Evolutionary conservation across 345 rosid species (phyloP), one percentile per base, ranked within the genome.

Genomic region (Sisymbrium irio): DNA sequence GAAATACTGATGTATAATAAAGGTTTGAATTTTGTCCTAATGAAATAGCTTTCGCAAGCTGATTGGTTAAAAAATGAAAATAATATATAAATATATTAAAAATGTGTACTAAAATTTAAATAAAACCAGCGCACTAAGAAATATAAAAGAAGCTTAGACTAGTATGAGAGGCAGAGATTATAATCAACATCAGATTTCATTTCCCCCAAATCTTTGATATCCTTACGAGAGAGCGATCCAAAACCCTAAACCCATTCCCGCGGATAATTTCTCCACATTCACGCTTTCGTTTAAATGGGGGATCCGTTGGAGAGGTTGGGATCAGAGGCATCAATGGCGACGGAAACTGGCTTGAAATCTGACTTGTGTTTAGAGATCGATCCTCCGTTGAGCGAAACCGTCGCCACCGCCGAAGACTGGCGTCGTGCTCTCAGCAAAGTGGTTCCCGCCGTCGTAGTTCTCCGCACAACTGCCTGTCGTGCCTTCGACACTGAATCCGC

Each of bases 401-500:
- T 75, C 12, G 95, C 89, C 64, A 85, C 91, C 8, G 85, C 89
- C 10, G 98, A 87, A 57, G 98, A 91, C 81, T 94, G 98, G 98
- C 83, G 90, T 39, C 85, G 73, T 60, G 78, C 99, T 35, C 88
- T 92, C 59, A 71, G 64, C 47, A 87, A 80, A 69, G 93, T 94
- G 3, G 97, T 92, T 66, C 95, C 97, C 9, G 97, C 97, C 64
- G 97, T 89, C 45, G 97, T 91, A 35, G 97, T 89, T 33, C 87
- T 94, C 54, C 90, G 95, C 3, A 85, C 84, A 66, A 94, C 96
- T 10, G 87, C 97, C 1, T 86, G 93, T 69, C 95, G 97, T 9
- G 88, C 98, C 36, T 94, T 94, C 75, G 98, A 94, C 56, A 94
- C 98, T 0, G 96, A 94, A 77, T 22, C 84, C 0, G 91, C 98